Conservation (phyloP, 257 asterid genomes). For the Solanum phureja region DNA sequence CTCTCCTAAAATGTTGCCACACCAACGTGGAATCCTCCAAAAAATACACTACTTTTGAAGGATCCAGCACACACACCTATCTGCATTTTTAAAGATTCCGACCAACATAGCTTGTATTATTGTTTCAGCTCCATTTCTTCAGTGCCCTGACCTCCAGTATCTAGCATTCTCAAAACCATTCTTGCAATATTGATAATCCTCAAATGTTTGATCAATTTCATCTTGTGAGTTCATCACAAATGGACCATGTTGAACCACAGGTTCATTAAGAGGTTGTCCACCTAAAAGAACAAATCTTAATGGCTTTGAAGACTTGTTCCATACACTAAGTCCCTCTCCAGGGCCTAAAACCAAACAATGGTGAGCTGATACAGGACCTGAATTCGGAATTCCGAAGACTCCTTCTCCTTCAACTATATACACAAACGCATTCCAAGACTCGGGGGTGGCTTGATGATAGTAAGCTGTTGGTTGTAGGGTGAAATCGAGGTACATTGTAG, state of each 20-base stretch:
- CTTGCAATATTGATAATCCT: conserved; percentile 61
- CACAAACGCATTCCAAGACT: conserved; percentile 69
- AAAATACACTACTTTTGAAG: neutral
- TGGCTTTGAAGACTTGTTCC: conserved; percentile 52
- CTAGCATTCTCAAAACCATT: conserved; percentile 90
- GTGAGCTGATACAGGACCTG: conserved; percentile 42
- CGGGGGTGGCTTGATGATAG: conserved; percentile 57
- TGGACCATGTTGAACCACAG: conserved; percentile 85
- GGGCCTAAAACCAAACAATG: conserved; percentile 70
- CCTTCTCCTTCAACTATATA: conserved; percentile 82
- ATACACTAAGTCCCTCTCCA: conserved; percentile 78
- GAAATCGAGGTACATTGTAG: conserved; percentile 89
- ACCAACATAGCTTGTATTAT: neutral
- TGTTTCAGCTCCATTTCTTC: neutral
- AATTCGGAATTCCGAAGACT: conserved; percentile 35
- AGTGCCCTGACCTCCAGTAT: conserved; percentile 45
- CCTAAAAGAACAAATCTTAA: conserved; percentile 64
- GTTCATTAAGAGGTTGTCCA: conserved; percentile 81
- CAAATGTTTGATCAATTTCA: conserved; percentile 65
- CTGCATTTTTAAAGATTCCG: neutral
- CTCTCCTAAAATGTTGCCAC: neutral
- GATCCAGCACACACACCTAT: neutral
- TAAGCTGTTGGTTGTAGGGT: conserved; percentile 41
- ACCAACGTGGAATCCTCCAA: neutral
- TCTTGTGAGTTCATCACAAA: conserved; percentile 94